Evolutionary conservation across 2,329 filamentous ascomycete genomes (phyloP).

Genomic region (Fusarium tuaranense): DNA sequence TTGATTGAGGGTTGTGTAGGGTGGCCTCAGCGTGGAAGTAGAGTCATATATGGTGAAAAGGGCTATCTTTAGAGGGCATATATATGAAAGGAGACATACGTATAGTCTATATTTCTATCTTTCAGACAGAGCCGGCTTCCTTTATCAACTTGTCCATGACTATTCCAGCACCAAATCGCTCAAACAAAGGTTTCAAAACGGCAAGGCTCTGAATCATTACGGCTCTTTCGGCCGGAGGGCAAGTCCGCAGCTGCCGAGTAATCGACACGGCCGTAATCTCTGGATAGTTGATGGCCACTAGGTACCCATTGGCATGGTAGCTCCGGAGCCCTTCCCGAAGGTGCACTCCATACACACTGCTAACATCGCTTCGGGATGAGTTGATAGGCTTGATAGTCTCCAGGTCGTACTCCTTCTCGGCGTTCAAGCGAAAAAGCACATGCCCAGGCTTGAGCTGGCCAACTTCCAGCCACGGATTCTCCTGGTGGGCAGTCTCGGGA

Average conservation of each 20-base stretch:
- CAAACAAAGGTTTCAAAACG: neutral
- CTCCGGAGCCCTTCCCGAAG: constrained; percentile 9
- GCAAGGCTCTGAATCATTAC: neutral
- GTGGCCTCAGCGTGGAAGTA: too few species aligned
- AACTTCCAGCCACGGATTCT: constrained; percentile 13
- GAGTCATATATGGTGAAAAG: neutral
- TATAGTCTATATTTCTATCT: neutral
- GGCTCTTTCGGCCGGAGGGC: neutral
- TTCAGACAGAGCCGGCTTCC: neutral
- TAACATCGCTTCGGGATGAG: neutral
- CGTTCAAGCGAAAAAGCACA: neutral
- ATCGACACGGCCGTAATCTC: constrained; percentile 6
- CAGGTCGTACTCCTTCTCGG: neutral
- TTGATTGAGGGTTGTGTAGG: too few species aligned
- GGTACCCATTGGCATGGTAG: constrained; percentile 19
- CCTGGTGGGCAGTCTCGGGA: neutral
- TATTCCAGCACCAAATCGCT: neutral
- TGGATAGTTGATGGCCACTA: constrained; percentile 16
- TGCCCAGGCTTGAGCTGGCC: neutral
- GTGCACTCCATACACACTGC: constrained; percentile 9
- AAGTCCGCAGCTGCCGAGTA: neutral
- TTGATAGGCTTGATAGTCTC: neutral
- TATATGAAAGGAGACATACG: too few species aligned
- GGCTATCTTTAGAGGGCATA: neutral
- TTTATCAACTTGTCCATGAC: neutral